Percentiles rank a stretch among this genome's conserved stretches.
These are phyloP conservation scores for Xylaria sp. DNA, from an alignment of 2,329 filamentous ascomycete species.

Conservation along the genomic window DNA sequence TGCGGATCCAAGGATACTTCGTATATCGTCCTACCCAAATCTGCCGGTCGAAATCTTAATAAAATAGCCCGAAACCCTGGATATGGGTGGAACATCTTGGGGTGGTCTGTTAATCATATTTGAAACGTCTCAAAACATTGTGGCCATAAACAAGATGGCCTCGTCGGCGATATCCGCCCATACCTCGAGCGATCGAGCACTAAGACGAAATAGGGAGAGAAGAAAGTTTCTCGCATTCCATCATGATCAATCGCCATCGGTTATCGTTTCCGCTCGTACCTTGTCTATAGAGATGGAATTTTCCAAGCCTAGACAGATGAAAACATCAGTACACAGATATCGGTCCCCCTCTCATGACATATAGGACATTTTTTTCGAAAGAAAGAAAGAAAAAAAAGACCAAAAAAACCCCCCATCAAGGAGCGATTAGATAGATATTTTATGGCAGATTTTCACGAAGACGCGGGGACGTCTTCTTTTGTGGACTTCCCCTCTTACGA, in stretches of 20 bases:
- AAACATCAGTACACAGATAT: slow-evolving; percentile 7
- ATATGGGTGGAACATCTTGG: neutral
- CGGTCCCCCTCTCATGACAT: neutral
- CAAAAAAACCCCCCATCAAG: too few species aligned
- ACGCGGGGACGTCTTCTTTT: slow-evolving; percentile 7
- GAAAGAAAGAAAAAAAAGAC: neutral
- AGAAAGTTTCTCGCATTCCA: neutral
- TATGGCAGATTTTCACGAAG: slow-evolving; percentile 21
- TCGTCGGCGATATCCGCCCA: neutral
- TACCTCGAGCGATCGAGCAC: neutral
- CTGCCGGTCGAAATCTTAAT: neutral
- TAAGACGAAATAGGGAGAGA: neutral
- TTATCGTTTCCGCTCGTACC: slow-evolving; percentile 6
- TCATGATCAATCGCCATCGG: too few species aligned
- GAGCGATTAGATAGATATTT: slow-evolving; percentile 13
- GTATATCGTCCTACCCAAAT: neutral
- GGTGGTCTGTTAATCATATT: neutral
- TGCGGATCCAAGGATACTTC: too few species aligned
- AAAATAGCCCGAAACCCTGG: neutral
- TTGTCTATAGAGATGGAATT: slow-evolving; percentile 32
- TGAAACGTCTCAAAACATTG: neutral
- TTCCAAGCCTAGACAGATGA: slow-evolving; percentile 20
- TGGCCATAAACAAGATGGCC: neutral
- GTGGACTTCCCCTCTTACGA: slow-evolving; percentile 22
- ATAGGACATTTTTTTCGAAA: slow-evolving; percentile 1